A percentile compares a stretch with the other conserved stretches of the same genome.
These are phyloP conservation scores for Exophiala bonariae DNA, from an alignment of 2,329 filamentous ascomycete species.

Conservation along the genomic window DNA sequence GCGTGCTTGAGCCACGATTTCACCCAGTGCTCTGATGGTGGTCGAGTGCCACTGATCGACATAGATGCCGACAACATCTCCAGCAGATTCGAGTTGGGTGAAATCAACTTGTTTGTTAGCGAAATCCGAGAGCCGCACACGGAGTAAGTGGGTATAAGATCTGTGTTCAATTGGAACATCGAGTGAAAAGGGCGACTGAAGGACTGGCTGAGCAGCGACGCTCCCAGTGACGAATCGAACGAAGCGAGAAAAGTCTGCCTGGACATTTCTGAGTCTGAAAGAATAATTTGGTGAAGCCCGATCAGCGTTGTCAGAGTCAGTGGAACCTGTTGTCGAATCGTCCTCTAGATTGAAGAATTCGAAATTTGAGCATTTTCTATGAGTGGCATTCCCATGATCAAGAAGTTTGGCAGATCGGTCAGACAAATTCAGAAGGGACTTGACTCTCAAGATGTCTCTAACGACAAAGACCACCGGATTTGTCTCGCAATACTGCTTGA, in stretches of 20 bases:
- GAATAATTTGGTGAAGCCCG: conserved; percentile 47
- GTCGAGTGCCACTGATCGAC: conserved; percentile 59
- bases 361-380: conserved; percentile 49
- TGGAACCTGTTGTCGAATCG: conserved; percentile 35
- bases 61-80: conserved; percentile 61
- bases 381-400: conserved; percentile 45
- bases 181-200: conserved; percentile 62
- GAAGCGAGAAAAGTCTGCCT: conserved; percentile 61
- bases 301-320: conserved; percentile 32
- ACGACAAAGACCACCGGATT: conserved; percentile 44
- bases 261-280: conserved; percentile 53
- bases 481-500: conserved; percentile 37
- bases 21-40: conserved; percentile 51
- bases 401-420: conserved; percentile 45
- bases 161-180: conserved; percentile 61
- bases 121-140: conserved; percentile 39
- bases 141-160: conserved; percentile 46
- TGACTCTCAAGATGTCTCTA: conserved; percentile 42
- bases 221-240: conserved; percentile 59
- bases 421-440: conserved; percentile 43
- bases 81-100: conserved; percentile 56
- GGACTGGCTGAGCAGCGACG: conserved; percentile 49
- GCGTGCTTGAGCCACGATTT: conserved; percentile 58
- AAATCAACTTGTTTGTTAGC: conserved; percentile 41
- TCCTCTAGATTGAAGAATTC: conserved; percentile 52